Percentiles rank a stretch among this genome's conserved stretches.
Conservation (phyloP, 1,139 yeast species). For the Geotrichum macrosporum region DNA sequence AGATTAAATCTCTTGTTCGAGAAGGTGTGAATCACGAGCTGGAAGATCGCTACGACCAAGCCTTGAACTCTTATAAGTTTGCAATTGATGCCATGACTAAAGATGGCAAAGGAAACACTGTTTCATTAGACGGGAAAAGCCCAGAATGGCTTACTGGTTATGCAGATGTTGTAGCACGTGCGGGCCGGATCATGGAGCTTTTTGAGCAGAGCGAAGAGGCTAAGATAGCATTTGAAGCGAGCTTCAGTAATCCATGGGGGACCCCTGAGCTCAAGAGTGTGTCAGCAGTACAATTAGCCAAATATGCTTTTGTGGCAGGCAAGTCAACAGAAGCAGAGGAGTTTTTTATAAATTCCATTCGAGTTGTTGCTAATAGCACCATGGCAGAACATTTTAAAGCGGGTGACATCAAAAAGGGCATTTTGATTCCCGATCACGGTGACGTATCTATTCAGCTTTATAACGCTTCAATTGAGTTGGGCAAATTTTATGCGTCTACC, state of each 20-base stretch:
- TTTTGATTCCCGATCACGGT: slow-evolving; percentile 13
- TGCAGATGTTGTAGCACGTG: slow-evolving; percentile 39
- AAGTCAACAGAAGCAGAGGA: slow-evolving; percentile 36
- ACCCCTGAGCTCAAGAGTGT: slow-evolving; percentile 29
- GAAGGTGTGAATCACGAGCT: slow-evolving; percentile 36
- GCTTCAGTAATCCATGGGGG: slow-evolving; percentile 36
- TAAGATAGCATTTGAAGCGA: slow-evolving; percentile 33
- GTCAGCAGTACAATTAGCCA: slow-evolving; percentile 32
- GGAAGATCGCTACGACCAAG: slow-evolving; percentile 25
- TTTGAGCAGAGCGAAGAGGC: slow-evolving; percentile 33
- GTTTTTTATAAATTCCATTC: slow-evolving; percentile 43
- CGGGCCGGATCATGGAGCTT: slow-evolving; percentile 36
- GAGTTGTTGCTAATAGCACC: slow-evolving; percentile 13
- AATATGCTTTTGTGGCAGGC: slow-evolving; percentile 28
- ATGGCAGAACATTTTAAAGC: slow-evolving; percentile 11
- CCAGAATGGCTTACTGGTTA: slow-evolving; percentile 40
- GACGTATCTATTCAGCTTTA: slow-evolving; percentile 18
- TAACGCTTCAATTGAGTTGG: slow-evolving; percentile 31
- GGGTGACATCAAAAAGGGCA: slow-evolving; percentile 37
- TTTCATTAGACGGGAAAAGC: slow-evolving; percentile 30
- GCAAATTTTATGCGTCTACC: slow-evolving; percentile 32
- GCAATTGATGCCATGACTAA: slow-evolving; percentile 31
- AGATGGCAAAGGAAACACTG: slow-evolving; percentile 22
- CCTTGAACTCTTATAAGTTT: slow-evolving; percentile 27
- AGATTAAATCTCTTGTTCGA: slow-evolving; percentile 30